Percentiles rank a stretch among this genome's conserved stretches.
Evolutionary conservation across 2,329 filamentous ascomycete species (phyloP).

Genomic region (Coniochaeta sp.): DNA sequence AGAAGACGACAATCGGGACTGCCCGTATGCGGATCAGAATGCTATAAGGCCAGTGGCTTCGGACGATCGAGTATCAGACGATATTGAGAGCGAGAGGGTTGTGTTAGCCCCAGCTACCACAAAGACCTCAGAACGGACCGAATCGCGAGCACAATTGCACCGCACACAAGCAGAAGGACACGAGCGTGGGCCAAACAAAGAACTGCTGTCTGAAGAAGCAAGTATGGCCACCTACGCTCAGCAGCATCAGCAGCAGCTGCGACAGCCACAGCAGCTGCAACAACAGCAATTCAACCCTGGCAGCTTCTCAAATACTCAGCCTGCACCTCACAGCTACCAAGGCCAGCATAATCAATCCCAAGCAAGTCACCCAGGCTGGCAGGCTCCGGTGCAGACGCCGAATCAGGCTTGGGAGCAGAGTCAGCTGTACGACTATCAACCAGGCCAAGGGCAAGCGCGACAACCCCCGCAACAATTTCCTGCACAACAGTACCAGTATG

Average conservation of each 20-base stretch:
- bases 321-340: background rate
- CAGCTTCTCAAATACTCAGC: background rate
- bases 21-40: background rate
- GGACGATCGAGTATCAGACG: background rate
- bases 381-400: background rate
- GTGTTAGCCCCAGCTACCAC: background rate
- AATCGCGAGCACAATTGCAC: background rate
- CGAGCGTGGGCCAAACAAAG: background rate
- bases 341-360: background rate
- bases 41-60: background rate
- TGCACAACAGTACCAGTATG: background rate
- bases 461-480: background rate
- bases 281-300: background rate
- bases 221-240: slow-evolving; percentile 17
- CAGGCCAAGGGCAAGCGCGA: background rate
- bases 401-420: slow-evolving; percentile 1
- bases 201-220: background rate
- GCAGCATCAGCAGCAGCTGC: slow-evolving; percentile 9
- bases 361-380: background rate
- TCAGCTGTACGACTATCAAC: background rate
- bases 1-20: background rate
- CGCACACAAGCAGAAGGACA: background rate
- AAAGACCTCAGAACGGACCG: background rate
- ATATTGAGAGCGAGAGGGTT: background rate
- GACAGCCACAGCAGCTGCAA: background rate